Base-by-base conservation (phyloP, 345 rosid genomes). In the Eucalyptus shirleyi region DNA sequence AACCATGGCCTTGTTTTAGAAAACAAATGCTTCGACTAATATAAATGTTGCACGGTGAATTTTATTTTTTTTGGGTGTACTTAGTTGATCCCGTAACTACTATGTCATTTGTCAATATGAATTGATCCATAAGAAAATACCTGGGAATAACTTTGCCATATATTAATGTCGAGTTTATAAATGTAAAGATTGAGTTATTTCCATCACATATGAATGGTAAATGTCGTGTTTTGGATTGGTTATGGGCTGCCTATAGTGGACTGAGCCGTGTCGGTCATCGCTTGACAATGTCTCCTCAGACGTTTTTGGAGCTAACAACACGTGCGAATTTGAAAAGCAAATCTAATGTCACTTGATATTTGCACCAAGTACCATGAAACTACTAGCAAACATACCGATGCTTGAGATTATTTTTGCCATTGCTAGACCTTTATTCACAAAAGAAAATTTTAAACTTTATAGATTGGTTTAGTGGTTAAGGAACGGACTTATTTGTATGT, bases 261-360 rank as follows among this genome's bases (percentile, higher is more conserved):
- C 28, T 37, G 5, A 37, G 28, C 82, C 45, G 4, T 10, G 82
- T 0, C 1, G 28, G 45, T 37, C 15, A 72, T 72, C 0, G 19
- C 26, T 34, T 34, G 26, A 72, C 82, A 5, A 3, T 34, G 45
- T 69, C 81, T 69, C 44, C 7, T 18, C 44, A 1, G 24, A 34
- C 8, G 13, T 34, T 69, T 18, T 18, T 18, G 13, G 6, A 0
- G 0, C 45, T 9, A 37, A 37, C 8, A 9, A 37, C 14, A 0
- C 82, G 26, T 34, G 82, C 26, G 4, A 72, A 72, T 72, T 72
- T 72, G 14, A 19, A 72, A 72, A 72, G 45, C 8, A 72, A 72
- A 19, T 6, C 82, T 37, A 37, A 72, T 37, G 82, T 37, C 45
- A 19, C 45, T 12, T 6, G 14, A 34, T 37, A 37, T 10, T 37